Percentiles rank a stretch among this genome's conserved stretches.
Evolutionary conservation across 805 yeast species (phyloP).

Genomic region (Spathaspora passalidarum): DNA sequence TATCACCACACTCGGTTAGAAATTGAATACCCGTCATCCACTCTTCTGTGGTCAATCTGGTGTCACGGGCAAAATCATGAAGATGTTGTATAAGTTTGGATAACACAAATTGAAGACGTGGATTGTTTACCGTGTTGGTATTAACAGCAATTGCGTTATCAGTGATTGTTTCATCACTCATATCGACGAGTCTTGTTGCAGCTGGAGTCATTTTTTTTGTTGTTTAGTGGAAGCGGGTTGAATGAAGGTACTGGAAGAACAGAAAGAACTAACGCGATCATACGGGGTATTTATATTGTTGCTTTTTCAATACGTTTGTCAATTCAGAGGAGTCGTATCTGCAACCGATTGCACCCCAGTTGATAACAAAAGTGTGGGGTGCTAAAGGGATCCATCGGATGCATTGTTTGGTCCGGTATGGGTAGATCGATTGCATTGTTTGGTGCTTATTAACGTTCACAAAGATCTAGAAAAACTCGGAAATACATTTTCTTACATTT

Average conservation of each 20-base stretch:
- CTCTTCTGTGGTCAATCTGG: constrained; percentile 18
- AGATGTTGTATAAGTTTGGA: constrained; percentile 16
- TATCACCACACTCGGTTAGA: constrained; percentile 17
- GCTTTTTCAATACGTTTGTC: neutral
- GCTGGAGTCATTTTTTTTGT: neutral
- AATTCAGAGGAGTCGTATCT: neutral
- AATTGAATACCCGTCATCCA: constrained; percentile 18
- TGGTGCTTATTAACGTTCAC: neutral
- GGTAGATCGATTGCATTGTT: neutral
- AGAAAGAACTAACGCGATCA: neutral
- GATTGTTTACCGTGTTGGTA: constrained; percentile 10
- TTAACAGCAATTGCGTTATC: constrained; percentile 19
- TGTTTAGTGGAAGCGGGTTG: neutral
- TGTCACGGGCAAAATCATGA: constrained; percentile 20
- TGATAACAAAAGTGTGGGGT: neutral
- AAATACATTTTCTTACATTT: neutral
- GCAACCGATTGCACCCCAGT: neutral
- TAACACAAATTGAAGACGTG: constrained; percentile 10
- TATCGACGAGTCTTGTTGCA: constrained; percentile 7
- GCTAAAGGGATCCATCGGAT: neutral
- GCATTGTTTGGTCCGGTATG: neutral
- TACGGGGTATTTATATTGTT: neutral
- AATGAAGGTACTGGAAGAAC: too few relatives aligned
- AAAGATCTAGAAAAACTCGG: neutral
- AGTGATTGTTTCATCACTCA: constrained; percentile 19